These are phyloP conservation scores for Rhododendron molle DNA, from an alignment of 148 eudicot species.

Conservation along the genomic window DNA sequence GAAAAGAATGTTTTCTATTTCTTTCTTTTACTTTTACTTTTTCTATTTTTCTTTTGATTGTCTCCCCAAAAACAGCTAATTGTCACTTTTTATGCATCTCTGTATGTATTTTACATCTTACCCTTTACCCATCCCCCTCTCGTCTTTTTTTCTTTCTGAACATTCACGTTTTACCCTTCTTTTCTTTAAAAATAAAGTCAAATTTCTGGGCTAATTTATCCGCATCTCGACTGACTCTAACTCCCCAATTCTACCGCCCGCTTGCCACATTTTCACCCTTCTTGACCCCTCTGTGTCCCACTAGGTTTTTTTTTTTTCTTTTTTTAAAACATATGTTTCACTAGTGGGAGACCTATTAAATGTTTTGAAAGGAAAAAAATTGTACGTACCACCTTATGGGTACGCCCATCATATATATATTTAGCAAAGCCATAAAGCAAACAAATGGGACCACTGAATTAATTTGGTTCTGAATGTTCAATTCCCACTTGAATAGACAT, in stretches of 20 bases:
- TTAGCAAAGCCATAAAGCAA: background rate
- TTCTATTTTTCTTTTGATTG: background rate
- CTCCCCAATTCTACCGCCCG: background rate
- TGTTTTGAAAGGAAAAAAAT: background rate
- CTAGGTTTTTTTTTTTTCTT: background rate
- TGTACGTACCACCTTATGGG: conserved; percentile 15
- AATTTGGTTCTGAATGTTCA: background rate
- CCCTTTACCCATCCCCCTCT: background rate
- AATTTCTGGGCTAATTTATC: accelerated
- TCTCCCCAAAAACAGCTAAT: conserved; percentile 10
- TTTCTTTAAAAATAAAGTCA: too few relatives aligned
- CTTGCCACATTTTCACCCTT: background rate
- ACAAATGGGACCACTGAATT: conserved; percentile 9
- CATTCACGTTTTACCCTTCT: background rate
- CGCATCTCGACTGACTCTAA: background rate
- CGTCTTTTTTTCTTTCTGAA: background rate
- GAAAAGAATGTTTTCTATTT: background rate
- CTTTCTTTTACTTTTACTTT: background rate
- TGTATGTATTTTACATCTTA: background rate
- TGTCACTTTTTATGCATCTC: background rate
- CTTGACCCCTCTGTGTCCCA: conserved; percentile 1
- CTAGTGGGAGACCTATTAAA: background rate
- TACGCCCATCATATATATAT: background rate
- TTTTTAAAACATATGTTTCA: background rate
- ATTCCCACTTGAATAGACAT: background rate